Evolutionary conservation across 495 filamentous ascomycete genomes (phyloP).

Genomic region (Symbiotaphrina buchneri): DNA sequence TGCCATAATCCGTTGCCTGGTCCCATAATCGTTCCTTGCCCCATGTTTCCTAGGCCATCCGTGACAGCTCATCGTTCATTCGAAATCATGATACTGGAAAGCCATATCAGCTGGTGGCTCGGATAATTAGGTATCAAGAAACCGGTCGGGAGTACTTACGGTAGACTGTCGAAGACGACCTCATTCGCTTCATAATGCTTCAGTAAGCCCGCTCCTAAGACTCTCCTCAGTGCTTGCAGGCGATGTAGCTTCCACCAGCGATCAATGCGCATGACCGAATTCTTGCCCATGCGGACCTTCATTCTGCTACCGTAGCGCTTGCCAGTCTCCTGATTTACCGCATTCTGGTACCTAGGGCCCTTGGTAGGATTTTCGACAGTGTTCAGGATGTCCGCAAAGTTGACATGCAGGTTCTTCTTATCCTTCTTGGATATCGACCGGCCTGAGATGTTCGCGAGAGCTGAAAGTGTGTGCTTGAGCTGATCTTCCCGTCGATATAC

Average conservation of each 20-base stretch:
- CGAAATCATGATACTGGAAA: no score
- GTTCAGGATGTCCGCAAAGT: slow-evolving; percentile 64
- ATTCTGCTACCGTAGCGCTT: slow-evolving; percentile 56
- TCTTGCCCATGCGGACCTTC: slow-evolving; percentile 49
- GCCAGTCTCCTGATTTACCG: slow-evolving; percentile 49
- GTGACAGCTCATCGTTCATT: no score
- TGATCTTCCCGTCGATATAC: slow-evolving; percentile 16
- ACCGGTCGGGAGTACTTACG: slow-evolving; percentile 9
- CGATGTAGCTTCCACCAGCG: slow-evolving; percentile 78
- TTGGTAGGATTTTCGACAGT: slow-evolving; percentile 58
- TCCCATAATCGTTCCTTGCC: no score
- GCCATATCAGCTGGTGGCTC: no score
- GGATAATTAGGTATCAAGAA: no score
- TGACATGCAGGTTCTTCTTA: slow-evolving; percentile 51
- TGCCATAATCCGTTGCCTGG: no score
- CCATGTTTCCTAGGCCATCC: no score
- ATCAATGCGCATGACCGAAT: slow-evolving; percentile 58
- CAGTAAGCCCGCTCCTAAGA: slow-evolving; percentile 61
- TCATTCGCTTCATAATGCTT: slow-evolving; percentile 66
- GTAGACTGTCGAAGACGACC: slow-evolving; percentile 54
- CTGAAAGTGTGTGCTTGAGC: slow-evolving; percentile 23
- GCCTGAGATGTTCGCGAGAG: slow-evolving; percentile 33
- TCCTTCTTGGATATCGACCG: slow-evolving; percentile 61
- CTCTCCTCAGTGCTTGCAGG: slow-evolving; percentile 48
- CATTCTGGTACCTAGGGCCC: slow-evolving; percentile 48